Conservation (phyloP, 148 eudicot species). For the Arctostaphylos glauca region DNA sequence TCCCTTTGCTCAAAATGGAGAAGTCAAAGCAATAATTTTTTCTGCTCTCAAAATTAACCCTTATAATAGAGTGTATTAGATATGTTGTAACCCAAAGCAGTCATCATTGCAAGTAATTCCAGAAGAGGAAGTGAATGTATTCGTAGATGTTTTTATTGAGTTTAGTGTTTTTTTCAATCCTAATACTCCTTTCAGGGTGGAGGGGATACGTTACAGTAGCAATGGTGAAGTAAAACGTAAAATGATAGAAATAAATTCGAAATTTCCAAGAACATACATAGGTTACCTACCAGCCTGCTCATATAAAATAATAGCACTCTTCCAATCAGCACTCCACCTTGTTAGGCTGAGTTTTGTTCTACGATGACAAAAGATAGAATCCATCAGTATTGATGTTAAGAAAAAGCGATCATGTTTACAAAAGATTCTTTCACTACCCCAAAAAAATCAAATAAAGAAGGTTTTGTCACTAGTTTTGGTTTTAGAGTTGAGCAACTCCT, state of each 20-base stretch:
- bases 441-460: too few species aligned
- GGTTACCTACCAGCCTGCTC: conserved; percentile 73
- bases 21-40: background rate
- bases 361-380: background rate
- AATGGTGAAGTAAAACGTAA: background rate
- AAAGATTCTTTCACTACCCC: background rate
- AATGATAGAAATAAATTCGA: background rate
- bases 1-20: background rate
- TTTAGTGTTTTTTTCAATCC: background rate
- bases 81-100: background rate
- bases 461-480: too few species aligned
- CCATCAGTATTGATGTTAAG: background rate
- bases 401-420: background rate
- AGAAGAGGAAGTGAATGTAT: background rate
- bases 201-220: background rate
- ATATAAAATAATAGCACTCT: conserved; percentile 56
- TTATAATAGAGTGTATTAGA: background rate
- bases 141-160: background rate
- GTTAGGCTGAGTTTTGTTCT: conserved; percentile 76
- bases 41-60: background rate
- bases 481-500: too few species aligned
- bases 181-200: background rate
- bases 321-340: conserved; percentile 95
- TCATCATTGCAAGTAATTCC: background rate
- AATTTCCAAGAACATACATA: background rate